Base-by-base conservation (phyloP, 805 yeast species). In the Candida orba region DNA sequence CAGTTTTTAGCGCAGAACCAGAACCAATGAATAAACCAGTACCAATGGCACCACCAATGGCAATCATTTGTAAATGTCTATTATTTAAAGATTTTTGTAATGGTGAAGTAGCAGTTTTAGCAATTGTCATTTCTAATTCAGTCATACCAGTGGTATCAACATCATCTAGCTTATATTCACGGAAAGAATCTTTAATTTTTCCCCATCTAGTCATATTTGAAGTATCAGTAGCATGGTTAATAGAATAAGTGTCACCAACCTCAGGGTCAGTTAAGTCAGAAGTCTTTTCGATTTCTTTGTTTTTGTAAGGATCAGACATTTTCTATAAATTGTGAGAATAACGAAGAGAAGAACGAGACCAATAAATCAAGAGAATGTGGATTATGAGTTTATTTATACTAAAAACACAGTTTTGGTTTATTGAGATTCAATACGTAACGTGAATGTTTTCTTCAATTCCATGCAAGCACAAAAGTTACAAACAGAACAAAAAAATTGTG, bases 11-110 rank as follows among this genome's bases (percentile, higher is more conserved):
- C 4, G 84, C 76, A 23, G 71, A 62, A 47, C 86, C 85, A 3
- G 88, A 75, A 56, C 87, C 87, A 29, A 86, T 81, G 48, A 86
- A 77, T 41, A 85, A 69, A 57, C 93, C 95, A 8, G 91, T 81
- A 53, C 95, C 95, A 52, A 86, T 84, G 47, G 83, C 75, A 35
- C 91, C 90, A 52, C 91, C 93, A 48, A 39, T 31, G n/a, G 27
- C 36, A 14, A 40, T 29, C 29, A 20, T 29, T 15, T 37, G 24
- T 9, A 29, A 4, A 32, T 32, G 34, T 32, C 34, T 32, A 30
- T 50, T 41, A 34, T 47, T 51, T 36, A 52, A 40, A 36, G 76
- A 73, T 53, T 75, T 78, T 41, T 53, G 49, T 34, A 48, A 44
- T 6, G 45, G 51, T 35, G 46, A 45, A 36, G 34, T 44, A 34